A percentile compares a stretch with the other conserved stretches of the same genome.
Conservation (phyloP, 2,329 filamentous ascomycete species). For the Rhexocercosporidium sp. region DNA sequence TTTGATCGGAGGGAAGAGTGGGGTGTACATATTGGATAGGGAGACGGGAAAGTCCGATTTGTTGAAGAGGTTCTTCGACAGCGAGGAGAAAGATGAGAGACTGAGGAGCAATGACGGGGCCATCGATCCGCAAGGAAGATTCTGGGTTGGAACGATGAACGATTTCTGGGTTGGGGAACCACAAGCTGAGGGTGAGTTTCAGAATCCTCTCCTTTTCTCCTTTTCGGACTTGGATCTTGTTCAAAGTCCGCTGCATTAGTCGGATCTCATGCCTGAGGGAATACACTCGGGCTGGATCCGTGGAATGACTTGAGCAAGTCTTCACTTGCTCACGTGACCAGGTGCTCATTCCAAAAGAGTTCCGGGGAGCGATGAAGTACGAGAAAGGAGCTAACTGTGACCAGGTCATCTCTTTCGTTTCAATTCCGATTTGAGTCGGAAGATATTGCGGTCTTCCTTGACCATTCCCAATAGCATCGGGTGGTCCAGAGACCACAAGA, state of each 20-base stretch:
- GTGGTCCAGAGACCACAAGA: conserved; percentile 76
- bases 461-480: conserved; percentile 85
- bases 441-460: conserved; percentile 65
- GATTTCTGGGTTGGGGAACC: conserved; percentile 60
- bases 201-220: background rate
- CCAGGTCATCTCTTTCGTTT: conserved; percentile 77
- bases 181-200: conserved; percentile 42
- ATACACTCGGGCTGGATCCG: background rate
- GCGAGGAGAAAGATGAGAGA: conserved; percentile 44
- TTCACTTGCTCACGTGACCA: background rate
- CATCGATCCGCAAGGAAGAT: conserved; percentile 78
- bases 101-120: conserved; percentile 82
- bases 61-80: conserved; percentile 53
- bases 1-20: conserved; percentile 79
- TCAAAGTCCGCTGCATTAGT: background rate
- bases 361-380: background rate
- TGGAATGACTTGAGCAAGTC: background rate
- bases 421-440: conserved; percentile 62
- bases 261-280: background rate
- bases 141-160: conserved; percentile 88
- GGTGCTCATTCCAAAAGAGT: background rate
- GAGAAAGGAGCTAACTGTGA: conserved; percentile 7
- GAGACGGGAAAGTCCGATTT: conserved; percentile 59
- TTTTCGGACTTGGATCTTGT: background rate
- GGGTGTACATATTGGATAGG: conserved; percentile 78